A percentile compares a stretch with the other conserved stretches of the same genome.
phyloP scores from a whole-genome alignment of 139 green algal genomes.

The Marvania coccoides region DNA sequence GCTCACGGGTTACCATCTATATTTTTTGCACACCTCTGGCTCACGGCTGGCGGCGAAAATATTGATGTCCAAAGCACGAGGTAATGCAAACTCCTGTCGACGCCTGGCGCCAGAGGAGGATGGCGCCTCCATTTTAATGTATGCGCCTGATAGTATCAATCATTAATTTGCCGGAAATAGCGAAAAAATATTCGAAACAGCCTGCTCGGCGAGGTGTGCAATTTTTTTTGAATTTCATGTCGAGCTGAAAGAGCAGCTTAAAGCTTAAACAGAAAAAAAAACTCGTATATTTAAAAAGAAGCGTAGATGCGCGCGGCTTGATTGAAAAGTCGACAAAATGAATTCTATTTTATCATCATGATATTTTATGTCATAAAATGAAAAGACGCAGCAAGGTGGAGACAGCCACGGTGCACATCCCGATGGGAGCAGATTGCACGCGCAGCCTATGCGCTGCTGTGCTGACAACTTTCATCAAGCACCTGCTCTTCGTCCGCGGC shows the following conservation, averaged over 20 bases:
- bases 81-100: background rate
- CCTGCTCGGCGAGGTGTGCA: too few species aligned
- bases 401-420: background rate
- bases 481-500: constrained; percentile 14
- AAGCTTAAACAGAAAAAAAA: too few species aligned
- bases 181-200: too few species aligned
- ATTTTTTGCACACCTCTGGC: constrained; percentile 8
- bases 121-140: background rate
- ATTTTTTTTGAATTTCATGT: too few species aligned
- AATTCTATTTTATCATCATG: too few species aligned
- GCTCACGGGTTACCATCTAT: background rate
- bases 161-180: too few species aligned
- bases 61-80: constrained; percentile 20
- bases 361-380: too few species aligned
- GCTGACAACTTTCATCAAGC: constrained; percentile 3
- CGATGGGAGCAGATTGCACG: constrained; percentile 6
- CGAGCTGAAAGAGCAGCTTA: too few species aligned
- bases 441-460: background rate
- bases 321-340: too few species aligned
- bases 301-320: too few species aligned
- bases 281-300: too few species aligned
- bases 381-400: constrained; percentile 2
- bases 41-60: constrained; percentile 17
- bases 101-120: background rate
- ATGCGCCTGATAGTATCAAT: too few species aligned